These are phyloP conservation scores for Panicum miliaceum DNA, from an alignment of 176 grass and related monocot genomes.

Conservation along the genomic window DNA sequence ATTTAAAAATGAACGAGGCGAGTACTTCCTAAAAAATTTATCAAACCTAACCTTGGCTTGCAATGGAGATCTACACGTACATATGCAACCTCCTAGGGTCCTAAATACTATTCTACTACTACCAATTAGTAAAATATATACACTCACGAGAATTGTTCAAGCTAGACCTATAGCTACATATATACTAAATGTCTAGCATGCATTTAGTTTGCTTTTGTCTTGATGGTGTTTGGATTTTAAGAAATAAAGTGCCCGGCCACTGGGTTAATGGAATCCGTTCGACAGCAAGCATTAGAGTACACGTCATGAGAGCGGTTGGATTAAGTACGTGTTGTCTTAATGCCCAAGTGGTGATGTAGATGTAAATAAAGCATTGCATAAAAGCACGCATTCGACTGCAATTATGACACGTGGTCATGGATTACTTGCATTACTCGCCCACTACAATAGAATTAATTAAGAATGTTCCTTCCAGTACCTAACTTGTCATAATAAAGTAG, in stretches of 20 bases:
- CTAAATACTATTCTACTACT: neutral
- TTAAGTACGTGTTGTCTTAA: conserved; percentile 51
- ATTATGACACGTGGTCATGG: conserved; percentile 42
- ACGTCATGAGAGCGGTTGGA: conserved; percentile 47
- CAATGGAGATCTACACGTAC: conserved; percentile 6
- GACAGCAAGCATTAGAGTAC: conserved; percentile 24
- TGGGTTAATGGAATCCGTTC: conserved; percentile 41
- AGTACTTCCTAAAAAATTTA: conserved; percentile 5
- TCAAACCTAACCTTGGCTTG: conserved; percentile 19
- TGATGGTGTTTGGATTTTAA: conserved; percentile 8
- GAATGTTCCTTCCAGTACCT: conserved; percentile 48
- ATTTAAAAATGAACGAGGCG: neutral
- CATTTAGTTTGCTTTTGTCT: conserved; percentile 50
- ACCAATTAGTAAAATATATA: conserved; percentile 8
- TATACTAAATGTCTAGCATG: neutral
- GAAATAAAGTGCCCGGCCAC: neutral
- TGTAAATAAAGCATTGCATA: conserved; percentile 49
- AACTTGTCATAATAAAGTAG: conserved; percentile 50
- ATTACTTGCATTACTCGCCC: conserved; percentile 49
- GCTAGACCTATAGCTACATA: neutral
- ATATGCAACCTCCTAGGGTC: neutral
- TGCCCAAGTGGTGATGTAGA: conserved; percentile 49
- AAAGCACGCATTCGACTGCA: neutral
- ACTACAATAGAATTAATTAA: conserved; percentile 42
- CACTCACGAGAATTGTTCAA: neutral